phyloP scores from a whole-genome alignment of 805 yeast genomes.

The Candida cerambycidarum region DNA sequence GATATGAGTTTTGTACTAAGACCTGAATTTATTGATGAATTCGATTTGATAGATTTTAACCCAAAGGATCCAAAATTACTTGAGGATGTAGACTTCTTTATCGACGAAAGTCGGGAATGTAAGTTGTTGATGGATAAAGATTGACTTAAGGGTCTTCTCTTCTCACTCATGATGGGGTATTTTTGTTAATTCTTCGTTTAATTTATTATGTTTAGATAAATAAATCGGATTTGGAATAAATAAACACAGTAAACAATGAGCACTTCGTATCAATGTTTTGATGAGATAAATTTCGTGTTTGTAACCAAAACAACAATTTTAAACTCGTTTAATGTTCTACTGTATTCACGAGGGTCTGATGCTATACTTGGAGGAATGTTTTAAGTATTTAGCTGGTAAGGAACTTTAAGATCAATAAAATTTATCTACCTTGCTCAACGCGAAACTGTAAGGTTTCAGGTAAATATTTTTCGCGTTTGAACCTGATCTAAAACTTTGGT shows the following conservation, averaged over 20 bases:
- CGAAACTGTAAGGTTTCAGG: background rate
- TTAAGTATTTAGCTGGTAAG: no score
- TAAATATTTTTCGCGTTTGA: background rate
- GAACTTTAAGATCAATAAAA: no score
- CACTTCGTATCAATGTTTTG: no score
- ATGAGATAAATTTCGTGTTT: background rate
- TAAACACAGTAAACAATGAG: background rate
- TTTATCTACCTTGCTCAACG: background rate
- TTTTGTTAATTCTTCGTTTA: background rate
- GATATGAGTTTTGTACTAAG: background rate
- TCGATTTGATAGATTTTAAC: constrained; percentile 1
- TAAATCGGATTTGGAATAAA: background rate
- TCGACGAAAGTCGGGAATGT: constrained; percentile 3
- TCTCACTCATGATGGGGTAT: constrained; percentile 1
- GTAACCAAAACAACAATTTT: background rate
- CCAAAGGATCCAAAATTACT: constrained; percentile 2
- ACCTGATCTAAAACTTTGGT: no score
- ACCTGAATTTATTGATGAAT: constrained; percentile 1
- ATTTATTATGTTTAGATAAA: background rate
- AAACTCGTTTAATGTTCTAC: no score
- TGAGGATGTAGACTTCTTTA: background rate
- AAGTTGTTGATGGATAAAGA: constrained; percentile 15
- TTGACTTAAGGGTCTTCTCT: constrained; percentile 17
- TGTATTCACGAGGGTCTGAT: no score
- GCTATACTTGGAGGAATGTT: no score